Percentiles rank a stretch among this genome's conserved stretches.
These are phyloP conservation scores for Tulasnella sp. DNA, from an alignment of 768 basidiomycete genomes.

Conservation along the genomic window DNA sequence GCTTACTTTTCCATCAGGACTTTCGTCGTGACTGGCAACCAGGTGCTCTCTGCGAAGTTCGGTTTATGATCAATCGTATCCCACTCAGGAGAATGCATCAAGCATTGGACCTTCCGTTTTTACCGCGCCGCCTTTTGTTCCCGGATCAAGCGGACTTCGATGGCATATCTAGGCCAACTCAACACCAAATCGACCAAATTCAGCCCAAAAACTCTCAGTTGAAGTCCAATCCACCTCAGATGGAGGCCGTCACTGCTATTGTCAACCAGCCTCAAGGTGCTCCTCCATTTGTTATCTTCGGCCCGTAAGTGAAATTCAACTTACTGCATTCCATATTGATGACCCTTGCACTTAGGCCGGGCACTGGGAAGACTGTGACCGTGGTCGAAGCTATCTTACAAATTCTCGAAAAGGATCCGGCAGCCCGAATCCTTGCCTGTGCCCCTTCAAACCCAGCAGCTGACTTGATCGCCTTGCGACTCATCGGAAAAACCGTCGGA, in stretches of 20 bases:
- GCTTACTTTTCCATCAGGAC: constrained; percentile 3
- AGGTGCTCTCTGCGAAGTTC: background rate
- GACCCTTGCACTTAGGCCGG: background rate
- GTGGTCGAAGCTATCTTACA: constrained; percentile 9
- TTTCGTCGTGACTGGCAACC: background rate
- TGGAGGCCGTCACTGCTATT: constrained; percentile 7
- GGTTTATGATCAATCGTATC: constrained; percentile 11
- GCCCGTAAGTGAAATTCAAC: constrained; percentile 5
- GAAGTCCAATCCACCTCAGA: constrained; percentile 5
- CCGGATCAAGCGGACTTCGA: background rate
- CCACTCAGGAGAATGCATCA: constrained; percentile 11
- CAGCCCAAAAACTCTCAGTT: background rate
- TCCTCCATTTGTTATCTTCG: constrained; percentile 7
- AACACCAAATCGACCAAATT: background rate
- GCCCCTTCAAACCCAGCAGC: constrained; percentile 14
- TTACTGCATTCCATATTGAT: background rate
- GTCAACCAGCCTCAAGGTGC: background rate
- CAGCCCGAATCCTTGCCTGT: constrained; percentile 9
- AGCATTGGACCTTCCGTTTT: constrained; percentile 1
- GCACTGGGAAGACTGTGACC: constrained; percentile 15
- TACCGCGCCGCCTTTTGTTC: constrained; percentile 7
- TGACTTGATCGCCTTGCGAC: constrained; percentile 11
- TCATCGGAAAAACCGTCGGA: background rate
- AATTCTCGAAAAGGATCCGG: background rate
- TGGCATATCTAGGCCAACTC: background rate